Percentiles rank a stretch among this genome's conserved stretches.
phyloP scores from a whole-genome alignment of 108 stramenopile genomes.

The Skeletonema tropicum region DNA sequence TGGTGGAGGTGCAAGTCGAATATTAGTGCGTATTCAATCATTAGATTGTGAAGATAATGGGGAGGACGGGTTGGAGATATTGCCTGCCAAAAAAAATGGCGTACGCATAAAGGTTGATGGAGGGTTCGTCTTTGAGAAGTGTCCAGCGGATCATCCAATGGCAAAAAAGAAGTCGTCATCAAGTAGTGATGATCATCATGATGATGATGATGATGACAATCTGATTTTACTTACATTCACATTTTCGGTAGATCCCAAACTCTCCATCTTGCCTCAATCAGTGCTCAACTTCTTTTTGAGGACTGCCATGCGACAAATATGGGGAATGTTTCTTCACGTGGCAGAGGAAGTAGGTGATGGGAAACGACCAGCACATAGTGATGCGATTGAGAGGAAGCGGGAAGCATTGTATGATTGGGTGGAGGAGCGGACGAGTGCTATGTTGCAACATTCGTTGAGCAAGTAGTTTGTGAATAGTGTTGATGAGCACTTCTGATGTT shows the following conservation, averaged over 20 bases:
- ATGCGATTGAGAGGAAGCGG: conserved; percentile 64
- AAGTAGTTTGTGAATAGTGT: too few relatives aligned
- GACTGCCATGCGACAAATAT: conserved; percentile 57
- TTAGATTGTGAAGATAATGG: conserved; percentile 36
- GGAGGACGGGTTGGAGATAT: conserved; percentile 44
- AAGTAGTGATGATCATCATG: conserved; percentile 9
- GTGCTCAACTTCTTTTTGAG: conserved; percentile 70
- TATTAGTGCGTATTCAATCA: conserved; percentile 45
- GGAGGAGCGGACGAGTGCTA: conserved; percentile 54
- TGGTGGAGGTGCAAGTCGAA: conserved; percentile 14
- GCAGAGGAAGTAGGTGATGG: conserved; percentile 77
- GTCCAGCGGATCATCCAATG: conserved; percentile 72
- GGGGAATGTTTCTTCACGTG: conserved; percentile 68
- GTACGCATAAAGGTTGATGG: conserved; percentile 66
- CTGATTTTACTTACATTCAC: conserved; percentile 60
- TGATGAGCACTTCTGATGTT: too few relatives aligned
- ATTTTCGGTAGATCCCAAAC: conserved; percentile 61
- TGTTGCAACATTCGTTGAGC: conserved; percentile 33
- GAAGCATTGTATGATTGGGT: conserved; percentile 79
- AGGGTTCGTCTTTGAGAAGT: conserved; percentile 64
- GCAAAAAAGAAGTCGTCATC: not conserved
- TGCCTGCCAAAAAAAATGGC: conserved; percentile 24
- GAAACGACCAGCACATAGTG: conserved; percentile 53
- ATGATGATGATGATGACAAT: conserved; percentile 31
- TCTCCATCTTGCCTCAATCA: conserved; percentile 56